phyloP scores from a whole-genome alignment of 2,329 filamentous ascomycete genomes.

The Immersiporthe knoxdaviesiana region DNA sequence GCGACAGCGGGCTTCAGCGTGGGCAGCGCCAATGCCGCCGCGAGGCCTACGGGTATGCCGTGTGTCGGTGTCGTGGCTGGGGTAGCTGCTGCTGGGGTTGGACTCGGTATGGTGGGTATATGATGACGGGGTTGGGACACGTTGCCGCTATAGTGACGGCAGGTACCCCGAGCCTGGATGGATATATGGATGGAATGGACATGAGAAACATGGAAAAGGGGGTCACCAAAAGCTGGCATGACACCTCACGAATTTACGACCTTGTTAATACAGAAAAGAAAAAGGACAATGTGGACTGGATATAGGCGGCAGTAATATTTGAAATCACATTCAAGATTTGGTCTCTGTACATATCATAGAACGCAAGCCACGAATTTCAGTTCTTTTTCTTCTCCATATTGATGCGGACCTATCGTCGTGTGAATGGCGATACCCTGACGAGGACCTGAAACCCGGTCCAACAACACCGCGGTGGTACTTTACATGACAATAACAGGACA shows the following conservation, averaged over 20 bases:
- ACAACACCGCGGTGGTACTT: not conserved
- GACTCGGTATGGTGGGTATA: constrained; percentile 28
- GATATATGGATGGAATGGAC: too few relatives aligned
- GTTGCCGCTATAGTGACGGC: not conserved
- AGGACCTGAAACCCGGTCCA: not conserved
- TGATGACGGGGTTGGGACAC: constrained; percentile 4
- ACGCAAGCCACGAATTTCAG: not conserved
- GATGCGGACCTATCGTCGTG: not conserved
- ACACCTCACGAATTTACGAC: not conserved
- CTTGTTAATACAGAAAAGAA: not conserved
- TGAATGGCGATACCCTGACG: not conserved
- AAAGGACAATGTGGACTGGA: not conserved
- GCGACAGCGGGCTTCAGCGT: constrained; percentile 36
- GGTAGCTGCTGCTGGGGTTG: constrained; percentile 33
- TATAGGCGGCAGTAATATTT: not conserved
- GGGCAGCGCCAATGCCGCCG: constrained; percentile 33
- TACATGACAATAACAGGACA: not conserved
- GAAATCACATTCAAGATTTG: not conserved
- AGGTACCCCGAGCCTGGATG: not conserved
- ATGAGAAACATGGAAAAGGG: too few relatives aligned
- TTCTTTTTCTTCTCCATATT: not conserved
- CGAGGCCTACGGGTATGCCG: constrained; percentile 34
- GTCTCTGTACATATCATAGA: not conserved
- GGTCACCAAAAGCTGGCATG: not conserved
- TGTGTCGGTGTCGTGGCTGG: constrained; percentile 34